Evolutionary conservation across 164 flowering plant species (phyloP), one percentile per base, ranked within the genome.

Genomic region (Pachysandra terminalis): DNA sequence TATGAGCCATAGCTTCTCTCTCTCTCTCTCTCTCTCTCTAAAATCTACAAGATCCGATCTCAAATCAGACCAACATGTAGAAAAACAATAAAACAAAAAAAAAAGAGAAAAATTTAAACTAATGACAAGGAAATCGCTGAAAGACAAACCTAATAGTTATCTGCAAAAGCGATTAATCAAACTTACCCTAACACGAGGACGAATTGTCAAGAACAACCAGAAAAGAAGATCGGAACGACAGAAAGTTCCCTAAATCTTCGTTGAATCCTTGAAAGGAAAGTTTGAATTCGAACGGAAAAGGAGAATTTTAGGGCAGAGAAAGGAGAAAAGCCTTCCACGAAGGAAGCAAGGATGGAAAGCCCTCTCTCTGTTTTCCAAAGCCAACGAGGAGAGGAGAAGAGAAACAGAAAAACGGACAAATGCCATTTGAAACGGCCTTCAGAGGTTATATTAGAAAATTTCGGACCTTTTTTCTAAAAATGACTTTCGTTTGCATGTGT

Each of bases 1-100:
- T 86, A 69, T 75, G 68, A 52, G 88, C 89, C 96, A 87, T 84
- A 19, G 19, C 65, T 60, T 61, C 64, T 69, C n/a, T 59, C 63
- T 67, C 65, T 61, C 21, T n/a, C n/a, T n/a, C n/a, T n/a, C n/a
- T n/a, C n/a, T n/a, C n/a, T n/a, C n/a, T n/a, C n/a, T n/a, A n/a
- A n/a, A 28, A 68, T 66, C 79, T 49, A 54, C 68, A 65, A 64
- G 55, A 69, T 61, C 66, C 56, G 62, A 28, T 8, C 57, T 32
- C 54, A 52, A 21, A 72, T 61, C 59, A 71, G 21, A 53, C 40
- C 48, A 37, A 41, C 19, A 62, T 15, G 2, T n/a, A n/a, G n/a
- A n/a, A n/a, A 26, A 5, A 48, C 24, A 1, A 45, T 45, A 5
- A 3, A 5, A 13, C 15, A 45, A 12, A 45, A 10, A 12, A 16